These are phyloP conservation scores for Pleurotus giganteus DNA, from an alignment of 768 basidiomycete genomes.

Conservation along the genomic window DNA sequence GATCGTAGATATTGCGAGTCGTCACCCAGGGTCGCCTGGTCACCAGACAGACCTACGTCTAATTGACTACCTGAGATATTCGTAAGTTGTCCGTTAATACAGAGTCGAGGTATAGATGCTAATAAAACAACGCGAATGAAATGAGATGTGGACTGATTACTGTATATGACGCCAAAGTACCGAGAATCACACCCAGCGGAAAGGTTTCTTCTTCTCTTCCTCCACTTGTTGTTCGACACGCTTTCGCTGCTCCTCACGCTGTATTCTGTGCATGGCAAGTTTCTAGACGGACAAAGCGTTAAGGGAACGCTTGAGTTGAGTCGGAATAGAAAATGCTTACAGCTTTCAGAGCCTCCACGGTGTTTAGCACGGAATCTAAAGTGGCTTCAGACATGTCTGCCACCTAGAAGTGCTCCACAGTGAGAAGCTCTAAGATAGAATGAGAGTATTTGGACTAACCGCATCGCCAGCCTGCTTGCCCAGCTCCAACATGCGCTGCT, in stretches of 20 bases:
- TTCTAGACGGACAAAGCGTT: not conserved
- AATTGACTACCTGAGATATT: too few relatives aligned
- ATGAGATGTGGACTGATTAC: too few relatives aligned
- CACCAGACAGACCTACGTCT: too few relatives aligned
- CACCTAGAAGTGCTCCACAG: slow-evolving; percentile 2
- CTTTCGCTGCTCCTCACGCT: slow-evolving; percentile 7
- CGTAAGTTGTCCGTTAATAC: too few relatives aligned
- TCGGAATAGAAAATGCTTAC: not conserved
- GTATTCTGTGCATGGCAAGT: slow-evolving; percentile 10
- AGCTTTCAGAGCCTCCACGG: slow-evolving; percentile 11
- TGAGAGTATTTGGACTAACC: slow-evolving; percentile 28
- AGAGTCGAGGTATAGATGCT: too few relatives aligned
- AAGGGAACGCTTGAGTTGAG: not conserved
- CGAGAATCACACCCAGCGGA: slow-evolving; percentile 8
- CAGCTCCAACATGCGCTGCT: slow-evolving; percentile 41
- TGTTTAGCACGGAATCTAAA: slow-evolving; percentile 12
- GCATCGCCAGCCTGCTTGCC: slow-evolving; percentile 49
- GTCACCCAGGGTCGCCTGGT: too few relatives aligned
- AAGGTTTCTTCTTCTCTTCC: slow-evolving; percentile 3
- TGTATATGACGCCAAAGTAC: too few relatives aligned
- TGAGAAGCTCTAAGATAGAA: not conserved
- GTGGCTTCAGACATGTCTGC: slow-evolving; percentile 14
- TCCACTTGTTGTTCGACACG: slow-evolving; percentile 2
- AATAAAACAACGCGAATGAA: too few relatives aligned
- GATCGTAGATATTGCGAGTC: too few relatives aligned